A percentile compares a stretch with the other conserved stretches of the same genome.
Evolutionary conservation across 345 rosid genomes (phyloP).

Genomic region (Barbarea vulgaris): DNA sequence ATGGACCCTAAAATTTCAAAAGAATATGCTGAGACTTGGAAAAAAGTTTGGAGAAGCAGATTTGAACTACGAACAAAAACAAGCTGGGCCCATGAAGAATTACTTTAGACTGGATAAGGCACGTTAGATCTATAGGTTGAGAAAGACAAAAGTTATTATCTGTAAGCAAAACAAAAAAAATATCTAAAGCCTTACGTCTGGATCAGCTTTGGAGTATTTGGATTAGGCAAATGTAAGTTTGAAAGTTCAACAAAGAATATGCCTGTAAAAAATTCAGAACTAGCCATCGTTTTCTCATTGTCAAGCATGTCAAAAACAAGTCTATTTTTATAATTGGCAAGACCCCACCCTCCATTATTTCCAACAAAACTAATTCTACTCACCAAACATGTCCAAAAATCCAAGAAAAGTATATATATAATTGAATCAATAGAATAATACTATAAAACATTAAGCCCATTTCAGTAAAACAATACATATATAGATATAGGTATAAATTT

Average conservation of each 20-base stretch:
- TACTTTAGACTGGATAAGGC: slow-evolving; percentile 37
- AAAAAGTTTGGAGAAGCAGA: slow-evolving; percentile 21
- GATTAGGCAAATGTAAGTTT: slow-evolving; percentile 21
- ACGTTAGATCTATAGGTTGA: slow-evolving; percentile 27
- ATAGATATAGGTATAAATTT: background rate
- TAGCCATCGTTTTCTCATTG: slow-evolving; percentile 39
- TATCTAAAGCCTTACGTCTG: slow-evolving; percentile 8
- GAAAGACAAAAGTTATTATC: slow-evolving; percentile 20
- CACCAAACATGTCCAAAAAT: slow-evolving; percentile 30
- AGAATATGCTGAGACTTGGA: slow-evolving; percentile 18
- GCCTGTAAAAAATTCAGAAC: slow-evolving; percentile 35
- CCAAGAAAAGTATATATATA: background rate
- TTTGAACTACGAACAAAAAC: slow-evolving; percentile 32
- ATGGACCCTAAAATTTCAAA: slow-evolving; percentile 7
- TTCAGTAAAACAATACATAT: background rate
- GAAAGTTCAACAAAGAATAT: slow-evolving; percentile 39
- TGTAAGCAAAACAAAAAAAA: slow-evolving; percentile 30
- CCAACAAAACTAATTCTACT: slow-evolving; percentile 30
- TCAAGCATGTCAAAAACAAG: slow-evolving; percentile 36
- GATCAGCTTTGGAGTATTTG: slow-evolving; percentile 30
- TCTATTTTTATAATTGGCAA: slow-evolving; percentile 21
- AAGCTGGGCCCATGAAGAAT: slow-evolving; percentile 40
- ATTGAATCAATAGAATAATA: slow-evolving; percentile 20
- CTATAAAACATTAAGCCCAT: slow-evolving; percentile 7
- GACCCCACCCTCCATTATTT: slow-evolving; percentile 47